Evolutionary conservation across 768 basidiomycete species (phyloP).

Genomic region (Hericium alpestre): DNA sequence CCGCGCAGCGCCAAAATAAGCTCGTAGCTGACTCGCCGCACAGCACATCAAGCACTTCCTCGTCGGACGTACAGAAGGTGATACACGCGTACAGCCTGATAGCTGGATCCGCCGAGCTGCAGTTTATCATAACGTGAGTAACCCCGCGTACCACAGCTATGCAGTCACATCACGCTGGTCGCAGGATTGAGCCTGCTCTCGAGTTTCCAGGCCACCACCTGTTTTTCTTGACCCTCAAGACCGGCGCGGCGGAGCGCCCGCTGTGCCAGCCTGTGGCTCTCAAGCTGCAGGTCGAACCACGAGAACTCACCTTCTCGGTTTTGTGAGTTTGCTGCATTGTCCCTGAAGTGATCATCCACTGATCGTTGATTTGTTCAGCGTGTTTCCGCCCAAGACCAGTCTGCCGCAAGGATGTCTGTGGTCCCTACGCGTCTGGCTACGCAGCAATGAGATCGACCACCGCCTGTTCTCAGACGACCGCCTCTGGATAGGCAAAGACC

Average conservation of each 20-base stretch:
- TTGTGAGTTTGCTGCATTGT: constrained; percentile 34
- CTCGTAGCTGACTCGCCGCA: not conserved
- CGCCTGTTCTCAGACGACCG: constrained; percentile 55
- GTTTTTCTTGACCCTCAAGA: constrained; percentile 44
- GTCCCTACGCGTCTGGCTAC: constrained; percentile 56
- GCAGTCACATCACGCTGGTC: not conserved
- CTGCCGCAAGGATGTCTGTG: constrained; percentile 44
- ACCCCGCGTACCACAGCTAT: not conserved
- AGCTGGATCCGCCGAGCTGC: constrained; percentile 3
- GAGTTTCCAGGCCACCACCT: constrained; percentile 28
- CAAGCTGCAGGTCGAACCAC: constrained; percentile 41
- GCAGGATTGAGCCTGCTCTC: constrained; percentile 9
- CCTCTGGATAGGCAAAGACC: constrained; percentile 57
- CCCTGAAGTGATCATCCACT: not conserved
- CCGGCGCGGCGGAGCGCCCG: constrained; percentile 44
- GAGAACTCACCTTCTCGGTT: constrained; percentile 45
- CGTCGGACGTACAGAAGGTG: constrained; percentile 1
- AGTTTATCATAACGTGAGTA: constrained; percentile 11
- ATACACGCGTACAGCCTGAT: constrained; percentile 5
- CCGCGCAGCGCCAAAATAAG: not conserved
- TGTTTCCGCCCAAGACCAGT: constrained; percentile 49
- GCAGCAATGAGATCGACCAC: constrained; percentile 47
- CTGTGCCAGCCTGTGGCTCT: constrained; percentile 38
- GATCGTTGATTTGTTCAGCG: constrained; percentile 21
- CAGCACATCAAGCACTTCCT: constrained; percentile 1